Base-by-base conservation (phyloP, 2,329 filamentous ascomycete genomes). In the Scedosporium apiospermum region DNA sequence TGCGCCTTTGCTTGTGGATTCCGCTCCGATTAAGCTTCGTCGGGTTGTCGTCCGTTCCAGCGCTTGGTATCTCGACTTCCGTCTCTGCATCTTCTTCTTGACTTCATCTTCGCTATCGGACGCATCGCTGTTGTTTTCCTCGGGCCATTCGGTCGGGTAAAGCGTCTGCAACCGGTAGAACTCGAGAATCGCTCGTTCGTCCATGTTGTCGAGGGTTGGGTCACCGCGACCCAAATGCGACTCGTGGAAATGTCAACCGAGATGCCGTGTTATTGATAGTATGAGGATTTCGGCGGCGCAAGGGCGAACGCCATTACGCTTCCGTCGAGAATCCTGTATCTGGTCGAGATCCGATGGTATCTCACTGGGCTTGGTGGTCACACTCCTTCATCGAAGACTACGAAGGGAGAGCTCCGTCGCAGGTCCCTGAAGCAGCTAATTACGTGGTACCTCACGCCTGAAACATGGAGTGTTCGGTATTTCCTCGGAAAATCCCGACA, bases 151-250 rank as follows among this genome's bases (percentile, higher is more conserved):
- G 42, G 85, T 83, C 2, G 93, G 93, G 73, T 86, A 93, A 21
- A 90, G 80, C 14, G 82, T 90, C 51, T 88, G 82, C 58, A 98
- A 83, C 73, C 92, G 90, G 78, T 98, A 98, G 77, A 96, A 92
- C 68, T 92, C 92, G 69, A 95, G 85, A 62, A 98, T 85, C 57
- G 84, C 86, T 65, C 87, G 81, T 71, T 95, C 88, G 69, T 87
- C 82, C 88, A 84, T 84, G 66, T 65, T 74, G 68, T 57, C 21
- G 51, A 23, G 26, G 51, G 10, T 38, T 38, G 34, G 23, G 14
- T 16, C 14, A 6, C 26, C 51, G 44, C 51, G 18, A 30, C 23
- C 51, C 51, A 30, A 23, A 16, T 57, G 26, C 21, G 21, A 57
- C 51, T 57, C 34, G 34, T 38, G 34, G 34, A 38, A 12, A 21